Base-by-base conservation (phyloP, 331 rosid species). In the Pyracantha coccinea region DNA sequence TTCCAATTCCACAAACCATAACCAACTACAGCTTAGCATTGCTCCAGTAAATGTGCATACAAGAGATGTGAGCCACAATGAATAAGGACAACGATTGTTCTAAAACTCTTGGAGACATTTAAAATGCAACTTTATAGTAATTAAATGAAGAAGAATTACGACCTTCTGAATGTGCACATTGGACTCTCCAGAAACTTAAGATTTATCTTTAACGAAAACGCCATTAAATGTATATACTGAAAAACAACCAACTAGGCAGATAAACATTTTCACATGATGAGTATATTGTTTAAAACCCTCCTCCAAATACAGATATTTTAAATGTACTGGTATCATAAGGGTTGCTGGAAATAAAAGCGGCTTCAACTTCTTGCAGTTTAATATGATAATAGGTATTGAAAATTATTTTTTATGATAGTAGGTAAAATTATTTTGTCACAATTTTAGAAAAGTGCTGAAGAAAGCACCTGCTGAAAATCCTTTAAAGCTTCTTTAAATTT, bases 401-500 rank as follows among this genome's bases (percentile, higher is more conserved):
- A 35, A 2, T 35, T 35, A 35, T 8, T 35, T 35, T 35, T 33
- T 35, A 9, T 35, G 44, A 35, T 35, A 35, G 20, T 69, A 50
- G 23, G 20, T 50, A 54, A 23, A 71, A 2, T 32, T 17, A 53
- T 23, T 44, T 45, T 33, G 4, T 24, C 65, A 27, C 31, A 67
- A 32, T 32, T 69, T 60, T 35, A 35, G 68, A 74, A 47, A 66
- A 32, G 63, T 31, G 53, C 62, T 64, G 65, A 54, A 8, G 25
- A 52, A 74, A 60, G 55, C 82, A 95, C 99, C 97, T 92, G 97
- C 83, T 95, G 99, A 85, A 95, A 95, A 90, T 95, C 99, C 76
- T 92, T 95, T 74, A 95, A 86, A 21, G 99, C 99, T 20, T 95
- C 99, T 91, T 90, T 95, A 82, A 95, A 89, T 76, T 95, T 95